Evolutionary conservation across 1,284 basidiomycete species (phyloP).

Genomic region (Melampsora larici-populina): DNA sequence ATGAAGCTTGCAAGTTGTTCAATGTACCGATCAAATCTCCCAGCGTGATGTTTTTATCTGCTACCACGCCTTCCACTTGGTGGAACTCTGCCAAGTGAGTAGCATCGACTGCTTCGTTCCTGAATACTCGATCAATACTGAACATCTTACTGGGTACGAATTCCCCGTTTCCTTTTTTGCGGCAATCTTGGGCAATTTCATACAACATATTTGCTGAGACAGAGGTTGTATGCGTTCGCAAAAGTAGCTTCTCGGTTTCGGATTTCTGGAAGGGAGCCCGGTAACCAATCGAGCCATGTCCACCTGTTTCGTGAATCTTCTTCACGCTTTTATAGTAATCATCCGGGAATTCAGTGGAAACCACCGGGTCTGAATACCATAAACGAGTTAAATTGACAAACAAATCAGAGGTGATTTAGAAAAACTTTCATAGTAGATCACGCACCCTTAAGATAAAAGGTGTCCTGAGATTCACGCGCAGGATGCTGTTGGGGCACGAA

Average conservation of each 20-base stretch:
- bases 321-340: conserved; percentile 89
- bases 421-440: conserved; percentile 1
- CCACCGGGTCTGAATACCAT: conserved; percentile 67
- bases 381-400: not conserved
- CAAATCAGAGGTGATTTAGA: not conserved
- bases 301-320: conserved; percentile 74
- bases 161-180: conserved; percentile 46
- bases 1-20: no score
- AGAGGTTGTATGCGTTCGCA: conserved; percentile 96
- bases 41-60: conserved; percentile 88
- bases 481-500: conserved; percentile 99
- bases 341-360: conserved; percentile 71
- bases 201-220: conserved; percentile 93
- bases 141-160: conserved; percentile 96
- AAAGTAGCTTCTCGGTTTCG: conserved; percentile 84
- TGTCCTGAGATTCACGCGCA: conserved; percentile 95
- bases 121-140: conserved; percentile 97
- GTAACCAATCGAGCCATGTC: conserved; percentile 94
- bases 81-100: conserved; percentile 99
- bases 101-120: conserved; percentile 97
- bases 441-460: conserved; percentile 91
- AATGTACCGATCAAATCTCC: conserved; percentile 84
- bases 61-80: conserved; percentile 98
- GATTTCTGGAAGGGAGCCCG: conserved; percentile 91
- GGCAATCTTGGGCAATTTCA: conserved; percentile 68